Base-by-base conservation (phyloP, 2,329 filamentous ascomycete species). In the Coleophoma cylindrospora region DNA sequence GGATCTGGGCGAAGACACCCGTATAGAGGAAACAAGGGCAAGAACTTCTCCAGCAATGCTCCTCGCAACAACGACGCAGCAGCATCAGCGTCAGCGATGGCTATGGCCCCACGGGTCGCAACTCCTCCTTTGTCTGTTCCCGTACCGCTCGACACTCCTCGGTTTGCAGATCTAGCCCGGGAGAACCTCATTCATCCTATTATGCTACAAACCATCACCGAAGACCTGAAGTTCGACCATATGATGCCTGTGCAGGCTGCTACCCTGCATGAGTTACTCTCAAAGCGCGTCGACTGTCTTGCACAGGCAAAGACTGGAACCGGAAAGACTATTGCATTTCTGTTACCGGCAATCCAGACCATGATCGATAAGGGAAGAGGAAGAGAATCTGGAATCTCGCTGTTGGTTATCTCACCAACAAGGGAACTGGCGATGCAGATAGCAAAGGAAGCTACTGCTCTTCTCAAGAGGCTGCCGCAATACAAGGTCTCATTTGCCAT, bases 281-380 rank as follows among this genome's bases (percentile, higher is more conserved):
- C 83, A 27, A 57, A 65, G 57, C 91, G 94, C 19, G 80, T 41
- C 8, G 60, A 53, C 62, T 89, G 87, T 60, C 78, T 97, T 58
- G 94, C 92, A 43, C 94, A 97, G 73, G 94, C 94, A 52, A 96
- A 89, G 72, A 99, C 94, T 9, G 94, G 94, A 66, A 97, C 94
- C 4, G 94, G 94, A 66, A 99, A 99, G 73, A 99, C 94, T 0
- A 73, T 97, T 50, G 94, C 89, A 34, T 99, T 97, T 74, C 77
- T 99, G 21, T 71, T 97, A 7, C 94, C 94, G 46, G 75, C 91
- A 8, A 72, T 97, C 47, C 89, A 96, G 66, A 68, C 72, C 0
- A 76, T 95, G 34, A 81, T 78, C 47, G 66, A 72, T 36, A 73
- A 65, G 53, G 57, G 61, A 10, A 63, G 69, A 45, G 61, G 59